phyloP scores from a whole-genome alignment of 2,329 filamentous ascomycete species.

The Colletotrichum sp. region DNA sequence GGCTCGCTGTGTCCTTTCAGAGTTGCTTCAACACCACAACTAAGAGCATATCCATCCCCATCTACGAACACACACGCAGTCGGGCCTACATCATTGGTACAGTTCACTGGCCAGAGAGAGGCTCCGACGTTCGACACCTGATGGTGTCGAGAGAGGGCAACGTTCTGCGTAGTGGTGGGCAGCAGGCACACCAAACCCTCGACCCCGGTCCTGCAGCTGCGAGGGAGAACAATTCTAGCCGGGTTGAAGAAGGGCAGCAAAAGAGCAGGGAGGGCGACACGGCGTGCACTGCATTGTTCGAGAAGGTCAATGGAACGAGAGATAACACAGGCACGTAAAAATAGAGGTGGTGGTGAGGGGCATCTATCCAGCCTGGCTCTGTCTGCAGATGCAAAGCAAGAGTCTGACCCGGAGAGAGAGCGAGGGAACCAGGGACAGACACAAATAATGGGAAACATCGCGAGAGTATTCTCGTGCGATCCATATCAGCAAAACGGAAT shows the following conservation, averaged over 20 bases:
- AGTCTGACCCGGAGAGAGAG: not conserved
- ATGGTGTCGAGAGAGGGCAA: not conserved
- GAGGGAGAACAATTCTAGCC: not conserved
- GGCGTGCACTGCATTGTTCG: slow-evolving; percentile 13
- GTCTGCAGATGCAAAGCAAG: not conserved
- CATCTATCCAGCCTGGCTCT: not conserved
- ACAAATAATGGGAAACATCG: not conserved
- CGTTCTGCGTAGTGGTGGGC: not conserved
- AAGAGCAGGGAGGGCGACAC: not conserved
- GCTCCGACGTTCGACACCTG: not conserved
- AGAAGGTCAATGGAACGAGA: slow-evolving; percentile 16
- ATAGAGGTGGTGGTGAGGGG: not conserved
- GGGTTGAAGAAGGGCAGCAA: not conserved
- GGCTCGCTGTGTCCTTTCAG: not conserved
- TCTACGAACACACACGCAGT: not conserved
- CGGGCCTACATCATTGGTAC: not conserved
- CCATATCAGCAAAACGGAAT: not conserved
- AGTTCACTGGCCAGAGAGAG: not conserved
- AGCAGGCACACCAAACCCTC: not conserved
- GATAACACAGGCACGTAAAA: not conserved
- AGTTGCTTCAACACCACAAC: not conserved
- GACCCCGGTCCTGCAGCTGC: not conserved
- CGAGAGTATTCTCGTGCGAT: not conserved
- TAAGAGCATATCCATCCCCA: not conserved
- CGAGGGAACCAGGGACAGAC: not conserved